Percentiles rank a stretch among this genome's conserved stretches.
These are phyloP conservation scores for Geosmithia flava DNA, from an alignment of 2,329 filamentous ascomycete genomes.

Conservation along the genomic window DNA sequence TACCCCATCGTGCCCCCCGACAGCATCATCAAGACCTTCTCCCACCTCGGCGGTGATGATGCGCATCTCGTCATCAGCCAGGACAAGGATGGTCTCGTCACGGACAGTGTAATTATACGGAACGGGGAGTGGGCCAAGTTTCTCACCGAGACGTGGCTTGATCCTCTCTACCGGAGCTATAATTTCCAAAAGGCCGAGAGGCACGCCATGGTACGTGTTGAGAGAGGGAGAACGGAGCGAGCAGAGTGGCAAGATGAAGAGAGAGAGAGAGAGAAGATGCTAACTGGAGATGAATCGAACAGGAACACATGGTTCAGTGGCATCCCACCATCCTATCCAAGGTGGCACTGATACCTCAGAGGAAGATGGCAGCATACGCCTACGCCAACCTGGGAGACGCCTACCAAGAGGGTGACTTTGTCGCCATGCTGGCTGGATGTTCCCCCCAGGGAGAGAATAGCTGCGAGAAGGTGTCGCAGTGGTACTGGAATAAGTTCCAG, in stretches of 20 bases:
- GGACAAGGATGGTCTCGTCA: slow-evolving; percentile 66
- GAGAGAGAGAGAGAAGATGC: too few species aligned
- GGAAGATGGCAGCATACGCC: slow-evolving; percentile 69
- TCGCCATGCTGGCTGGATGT: slow-evolving; percentile 70
- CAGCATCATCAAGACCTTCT: slow-evolving; percentile 92
- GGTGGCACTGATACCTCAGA: slow-evolving; percentile 80
- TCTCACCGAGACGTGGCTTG: slow-evolving; percentile 91
- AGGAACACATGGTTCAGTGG: slow-evolving; percentile 91
- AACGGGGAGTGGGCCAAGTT: slow-evolving; percentile 87
- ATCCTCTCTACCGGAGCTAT: slow-evolving; percentile 85
- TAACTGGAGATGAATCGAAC: too few species aligned
- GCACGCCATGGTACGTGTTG: slow-evolving; percentile 84
- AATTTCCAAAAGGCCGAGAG: slow-evolving; percentile 93
- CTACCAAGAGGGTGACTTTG: slow-evolving; percentile 76
- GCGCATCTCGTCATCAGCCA: slow-evolving; percentile 77
- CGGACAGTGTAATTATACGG: slow-evolving; percentile 66
- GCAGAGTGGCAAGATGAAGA: too few species aligned
- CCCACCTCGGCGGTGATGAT: slow-evolving; percentile 62
- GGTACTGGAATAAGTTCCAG: slow-evolving; percentile 32
- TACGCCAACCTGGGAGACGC: slow-evolving; percentile 40
- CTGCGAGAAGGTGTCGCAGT: slow-evolving; percentile 60
- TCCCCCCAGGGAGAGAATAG: slow-evolving; percentile 39
- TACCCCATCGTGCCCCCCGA: slow-evolving; percentile 83
- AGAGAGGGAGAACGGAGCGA: too few species aligned
- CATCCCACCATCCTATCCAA: slow-evolving; percentile 91